These are phyloP conservation scores for Sarocladium brachiariae DNA, from an alignment of 2,329 filamentous ascomycete genomes.

Conservation along the genomic window DNA sequence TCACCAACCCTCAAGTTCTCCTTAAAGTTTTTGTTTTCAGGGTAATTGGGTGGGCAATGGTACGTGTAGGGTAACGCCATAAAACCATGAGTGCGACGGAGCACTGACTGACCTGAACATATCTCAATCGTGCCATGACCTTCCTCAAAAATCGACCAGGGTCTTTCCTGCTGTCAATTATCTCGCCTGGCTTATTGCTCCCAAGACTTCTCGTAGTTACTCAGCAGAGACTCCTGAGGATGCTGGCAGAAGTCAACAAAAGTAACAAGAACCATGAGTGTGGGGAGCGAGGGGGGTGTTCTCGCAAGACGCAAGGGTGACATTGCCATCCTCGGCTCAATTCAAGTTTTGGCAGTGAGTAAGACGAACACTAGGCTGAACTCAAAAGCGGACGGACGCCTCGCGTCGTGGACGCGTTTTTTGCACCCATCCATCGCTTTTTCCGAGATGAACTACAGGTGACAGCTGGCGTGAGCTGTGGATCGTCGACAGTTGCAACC, in stretches of 20 bases:
- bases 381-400: slow-evolving; percentile 1
- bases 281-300: slow-evolving; percentile 2
- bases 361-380: not conserved
- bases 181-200: too few relatives aligned
- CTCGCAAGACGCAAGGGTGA: not conserved
- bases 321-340: not conserved
- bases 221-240: too few relatives aligned
- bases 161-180: too few relatives aligned
- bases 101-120: too few relatives aligned
- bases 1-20: too few relatives aligned
- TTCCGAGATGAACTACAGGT: not conserved
- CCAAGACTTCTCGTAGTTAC: too few relatives aligned
- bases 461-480: not conserved
- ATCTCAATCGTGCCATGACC: too few relatives aligned
- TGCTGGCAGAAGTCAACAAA: not conserved
- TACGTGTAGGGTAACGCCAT: too few relatives aligned
- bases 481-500: not conserved
- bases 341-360: not conserved
- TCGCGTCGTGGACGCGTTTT: not conserved
- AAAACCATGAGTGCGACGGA: too few relatives aligned
- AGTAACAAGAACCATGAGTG: not conserved
- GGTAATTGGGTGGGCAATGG: too few relatives aligned
- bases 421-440: not conserved
- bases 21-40: too few relatives aligned
- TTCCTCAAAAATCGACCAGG: too few relatives aligned